Evolutionary conservation across 768 basidiomycete species (phyloP).

Genomic region (Dentipellis sp.): DNA sequence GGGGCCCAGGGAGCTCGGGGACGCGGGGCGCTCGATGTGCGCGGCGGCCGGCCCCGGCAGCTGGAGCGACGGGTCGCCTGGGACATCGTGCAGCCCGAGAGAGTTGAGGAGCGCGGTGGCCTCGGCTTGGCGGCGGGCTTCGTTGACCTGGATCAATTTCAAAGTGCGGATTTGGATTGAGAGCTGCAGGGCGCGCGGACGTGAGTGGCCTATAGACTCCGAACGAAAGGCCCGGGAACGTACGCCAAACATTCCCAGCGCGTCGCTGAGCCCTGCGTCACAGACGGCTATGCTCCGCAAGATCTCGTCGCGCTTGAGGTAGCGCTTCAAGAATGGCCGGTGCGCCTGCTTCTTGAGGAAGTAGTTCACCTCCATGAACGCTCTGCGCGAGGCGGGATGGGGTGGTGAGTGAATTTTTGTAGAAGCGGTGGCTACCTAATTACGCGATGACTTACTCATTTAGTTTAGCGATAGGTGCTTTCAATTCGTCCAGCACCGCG

Average conservation of each 20-base stretch:
- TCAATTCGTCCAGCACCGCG: constrained; percentile 38
- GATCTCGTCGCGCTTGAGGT: constrained; percentile 67
- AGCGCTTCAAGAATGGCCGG: constrained; percentile 71
- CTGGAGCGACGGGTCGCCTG: not conserved
- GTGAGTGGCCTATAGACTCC: not conserved
- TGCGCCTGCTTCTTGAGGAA: constrained; percentile 52
- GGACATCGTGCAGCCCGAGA: constrained; percentile 12
- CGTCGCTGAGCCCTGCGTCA: constrained; percentile 43
- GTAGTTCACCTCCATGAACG: constrained; percentile 34
- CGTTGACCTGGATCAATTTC: constrained; percentile 36
- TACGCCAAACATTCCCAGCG: constrained; percentile 47
- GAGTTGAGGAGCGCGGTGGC: constrained; percentile 26
- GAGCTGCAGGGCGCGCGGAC: constrained; percentile 20
- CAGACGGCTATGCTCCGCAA: constrained; percentile 41
- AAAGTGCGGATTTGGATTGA: constrained; percentile 46
- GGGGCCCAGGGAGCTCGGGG: constrained; percentile 7
- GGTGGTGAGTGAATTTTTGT: no score
- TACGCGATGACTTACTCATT: constrained; percentile 32
- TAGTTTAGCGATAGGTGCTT: constrained; percentile 39
- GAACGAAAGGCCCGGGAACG: constrained; percentile 10
- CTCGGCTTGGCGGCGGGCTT: constrained; percentile 26
- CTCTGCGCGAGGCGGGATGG: constrained; percentile 16
- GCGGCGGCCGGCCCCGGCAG: constrained; percentile 1
- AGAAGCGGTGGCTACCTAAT: not conserved
- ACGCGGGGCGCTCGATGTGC: not conserved